Evolutionary conservation across 1,139 yeast species (phyloP).

Genomic region (Debaryomycetaceae sp.): DNA sequence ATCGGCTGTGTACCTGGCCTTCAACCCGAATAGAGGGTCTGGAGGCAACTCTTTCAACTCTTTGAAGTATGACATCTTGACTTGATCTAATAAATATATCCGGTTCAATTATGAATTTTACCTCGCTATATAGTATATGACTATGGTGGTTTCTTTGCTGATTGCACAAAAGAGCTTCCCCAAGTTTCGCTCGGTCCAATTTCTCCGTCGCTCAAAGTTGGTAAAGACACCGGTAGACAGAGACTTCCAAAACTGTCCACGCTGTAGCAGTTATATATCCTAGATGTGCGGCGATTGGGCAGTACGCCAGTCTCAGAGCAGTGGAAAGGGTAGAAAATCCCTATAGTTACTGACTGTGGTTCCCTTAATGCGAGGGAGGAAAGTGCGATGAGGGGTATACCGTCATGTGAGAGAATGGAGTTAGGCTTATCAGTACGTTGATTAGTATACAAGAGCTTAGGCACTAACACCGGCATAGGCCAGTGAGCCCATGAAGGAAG

Average conservation of each 20-base stretch:
- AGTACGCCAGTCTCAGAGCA: too few species aligned
- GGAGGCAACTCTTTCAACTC: slow-evolving; percentile 62
- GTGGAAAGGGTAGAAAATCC: not conserved
- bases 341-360: not conserved
- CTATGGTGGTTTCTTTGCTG: not conserved
- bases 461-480: not conserved
- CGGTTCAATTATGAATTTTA: not conserved
- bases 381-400: slow-evolving; percentile 2
- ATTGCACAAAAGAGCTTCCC: not conserved
- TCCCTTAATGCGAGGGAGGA: slow-evolving; percentile 1
- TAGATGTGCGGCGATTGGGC: too few species aligned
- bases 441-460: not conserved
- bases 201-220: not conserved
- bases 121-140: slow-evolving; percentile 1
- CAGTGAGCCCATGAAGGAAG: not conserved
- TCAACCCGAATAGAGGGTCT: slow-evolving; percentile 80
- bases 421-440: not conserved
- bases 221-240: too few species aligned
- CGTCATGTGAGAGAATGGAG: slow-evolving; percentile 3
- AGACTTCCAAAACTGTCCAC: too few species aligned
- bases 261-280: too few species aligned
- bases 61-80: slow-evolving; percentile 39
- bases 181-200: not conserved
- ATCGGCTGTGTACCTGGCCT: slow-evolving; percentile 69
- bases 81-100: not conserved